Evolutionary conservation across 2,329 filamentous ascomycete species (phyloP).

Genomic region (Endoconidiophora laricicola): DNA sequence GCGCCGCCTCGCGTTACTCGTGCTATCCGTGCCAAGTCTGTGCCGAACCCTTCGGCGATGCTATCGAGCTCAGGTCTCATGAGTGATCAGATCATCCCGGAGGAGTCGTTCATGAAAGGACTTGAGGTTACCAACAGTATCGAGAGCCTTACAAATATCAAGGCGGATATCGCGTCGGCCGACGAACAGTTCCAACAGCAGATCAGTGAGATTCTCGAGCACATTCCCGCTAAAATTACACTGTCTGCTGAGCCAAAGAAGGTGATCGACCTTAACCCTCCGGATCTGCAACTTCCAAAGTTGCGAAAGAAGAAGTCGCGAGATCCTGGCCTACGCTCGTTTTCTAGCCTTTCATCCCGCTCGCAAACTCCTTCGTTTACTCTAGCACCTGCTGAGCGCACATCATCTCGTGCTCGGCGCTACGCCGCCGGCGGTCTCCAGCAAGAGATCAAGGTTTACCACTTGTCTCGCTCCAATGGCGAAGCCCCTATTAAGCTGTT

Average conservation of each 20-base stretch:
- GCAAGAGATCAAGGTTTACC: slow-evolving; percentile 78
- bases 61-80: not conserved
- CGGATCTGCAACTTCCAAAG: slow-evolving; percentile 36
- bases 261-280: slow-evolving; percentile 38
- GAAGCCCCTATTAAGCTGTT: slow-evolving; percentile 87
- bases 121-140: slow-evolving; percentile 25
- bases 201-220: slow-evolving; percentile 61
- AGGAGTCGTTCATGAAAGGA: slow-evolving; percentile 27
- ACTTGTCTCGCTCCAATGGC: slow-evolving; percentile 68
- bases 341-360: slow-evolving; percentile 36
- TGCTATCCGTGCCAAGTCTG: slow-evolving; percentile 6
- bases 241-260: slow-evolving; percentile 36
- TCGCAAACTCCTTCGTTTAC: slow-evolving; percentile 52
- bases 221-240: slow-evolving; percentile 64
- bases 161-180: slow-evolving; percentile 19
- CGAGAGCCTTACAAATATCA: slow-evolving; percentile 12
- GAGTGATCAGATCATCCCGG: slow-evolving; percentile 18
- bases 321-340: slow-evolving; percentile 30
- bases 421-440: slow-evolving; percentile 19
- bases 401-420: slow-evolving; percentile 30
- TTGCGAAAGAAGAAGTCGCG: slow-evolving; percentile 25
- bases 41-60: slow-evolving; percentile 6
- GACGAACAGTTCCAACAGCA: slow-evolving; percentile 63
- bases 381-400: slow-evolving; percentile 42
- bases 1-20: slow-evolving; percentile 6